Conservation (phyloP, 495 filamentous ascomycete species). For the Aspergillus kassunensis region DNA sequence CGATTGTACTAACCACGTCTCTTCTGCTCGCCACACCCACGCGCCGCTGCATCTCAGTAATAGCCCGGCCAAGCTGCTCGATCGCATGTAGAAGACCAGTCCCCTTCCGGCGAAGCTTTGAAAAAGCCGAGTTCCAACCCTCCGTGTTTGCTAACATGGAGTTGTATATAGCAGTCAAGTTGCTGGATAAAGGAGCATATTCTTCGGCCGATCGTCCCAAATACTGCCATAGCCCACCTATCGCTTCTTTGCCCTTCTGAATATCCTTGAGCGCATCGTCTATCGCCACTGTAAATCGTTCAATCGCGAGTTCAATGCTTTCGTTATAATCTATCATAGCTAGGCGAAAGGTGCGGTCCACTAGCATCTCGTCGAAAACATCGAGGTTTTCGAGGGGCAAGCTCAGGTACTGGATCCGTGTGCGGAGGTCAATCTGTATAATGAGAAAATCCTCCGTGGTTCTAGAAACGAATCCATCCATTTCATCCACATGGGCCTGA, state of each 20-base stretch:
- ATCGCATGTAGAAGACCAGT: slow-evolving; percentile 57
- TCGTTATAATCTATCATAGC: slow-evolving; percentile 84
- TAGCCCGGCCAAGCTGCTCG: slow-evolving; percentile 59
- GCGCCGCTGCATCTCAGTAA: slow-evolving; percentile 73
- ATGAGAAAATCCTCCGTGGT: slow-evolving; percentile 81
- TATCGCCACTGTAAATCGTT: slow-evolving; percentile 68
- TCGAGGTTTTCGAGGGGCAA: slow-evolving; percentile 77
- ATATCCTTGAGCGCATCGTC: slow-evolving; percentile 75
- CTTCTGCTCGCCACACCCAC: slow-evolving; percentile 70
- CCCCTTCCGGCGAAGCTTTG: slow-evolving; percentile 63
- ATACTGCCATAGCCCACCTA: slow-evolving; percentile 72
- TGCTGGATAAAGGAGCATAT: slow-evolving; percentile 41
- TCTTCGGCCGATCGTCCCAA: slow-evolving; percentile 58
- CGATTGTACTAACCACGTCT: slow-evolving; percentile 37
- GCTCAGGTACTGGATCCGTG: slow-evolving; percentile 70
- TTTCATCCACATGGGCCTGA: slow-evolving; percentile 86
- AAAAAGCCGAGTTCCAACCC: slow-evolving; percentile 75
- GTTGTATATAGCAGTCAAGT: slow-evolving; percentile 60
- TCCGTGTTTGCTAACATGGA: slow-evolving; percentile 82
- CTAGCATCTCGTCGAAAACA: slow-evolving; percentile 87
- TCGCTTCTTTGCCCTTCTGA: slow-evolving; percentile 69
- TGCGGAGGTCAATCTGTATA: slow-evolving; percentile 70
- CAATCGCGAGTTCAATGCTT: slow-evolving; percentile 84
- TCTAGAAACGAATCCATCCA: slow-evolving; percentile 83
- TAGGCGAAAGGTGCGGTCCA: slow-evolving; percentile 73